Conservation (phyloP, 495 filamentous ascomycete species). For the Immersiella caudata region DNA sequence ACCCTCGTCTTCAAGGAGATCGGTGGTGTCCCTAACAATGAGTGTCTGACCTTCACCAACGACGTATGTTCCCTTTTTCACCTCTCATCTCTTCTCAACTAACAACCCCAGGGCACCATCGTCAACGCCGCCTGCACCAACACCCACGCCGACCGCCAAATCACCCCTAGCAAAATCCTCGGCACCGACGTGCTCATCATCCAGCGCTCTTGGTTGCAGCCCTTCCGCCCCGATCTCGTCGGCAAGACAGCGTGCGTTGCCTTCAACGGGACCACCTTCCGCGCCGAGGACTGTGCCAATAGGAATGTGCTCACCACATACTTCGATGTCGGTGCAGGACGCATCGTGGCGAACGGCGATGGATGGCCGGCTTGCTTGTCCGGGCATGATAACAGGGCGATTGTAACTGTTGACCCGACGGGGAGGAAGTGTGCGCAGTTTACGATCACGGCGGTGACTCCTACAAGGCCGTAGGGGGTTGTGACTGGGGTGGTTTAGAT, state of each 20-base stretch:
- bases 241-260: conserved; percentile 36
- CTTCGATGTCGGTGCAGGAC: conserved; percentile 30
- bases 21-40: conserved; percentile 35
- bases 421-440: conserved; percentile 32
- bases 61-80: conserved; percentile 24
- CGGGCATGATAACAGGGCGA: conserved; percentile 35
- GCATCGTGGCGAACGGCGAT: conserved; percentile 27
- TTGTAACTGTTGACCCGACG: conserved; percentile 25
- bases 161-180: conserved; percentile 35
- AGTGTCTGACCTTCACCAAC: conserved; percentile 41
- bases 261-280: conserved; percentile 35
- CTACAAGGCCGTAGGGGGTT: conserved; percentile 27
- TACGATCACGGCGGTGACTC: conserved; percentile 32
- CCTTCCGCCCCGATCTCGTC: conserved; percentile 37
- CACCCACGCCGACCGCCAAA: conserved; percentile 36
- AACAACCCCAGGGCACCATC: conserved; percentile 33
- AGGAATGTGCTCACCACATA: conserved; percentile 27
- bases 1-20: conserved; percentile 38
- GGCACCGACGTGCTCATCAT: conserved; percentile 31
- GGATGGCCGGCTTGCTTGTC: conserved; percentile 29
- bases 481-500: background rate
- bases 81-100: conserved; percentile 1
- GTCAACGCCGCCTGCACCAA: conserved; percentile 39
- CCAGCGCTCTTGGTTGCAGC: conserved; percentile 29
- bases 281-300: conserved; percentile 32